Percentiles rank a stretch among this genome's conserved stretches.
Conservation (phyloP, 345 rosid genomes). For the Pugionium cornutum region DNA sequence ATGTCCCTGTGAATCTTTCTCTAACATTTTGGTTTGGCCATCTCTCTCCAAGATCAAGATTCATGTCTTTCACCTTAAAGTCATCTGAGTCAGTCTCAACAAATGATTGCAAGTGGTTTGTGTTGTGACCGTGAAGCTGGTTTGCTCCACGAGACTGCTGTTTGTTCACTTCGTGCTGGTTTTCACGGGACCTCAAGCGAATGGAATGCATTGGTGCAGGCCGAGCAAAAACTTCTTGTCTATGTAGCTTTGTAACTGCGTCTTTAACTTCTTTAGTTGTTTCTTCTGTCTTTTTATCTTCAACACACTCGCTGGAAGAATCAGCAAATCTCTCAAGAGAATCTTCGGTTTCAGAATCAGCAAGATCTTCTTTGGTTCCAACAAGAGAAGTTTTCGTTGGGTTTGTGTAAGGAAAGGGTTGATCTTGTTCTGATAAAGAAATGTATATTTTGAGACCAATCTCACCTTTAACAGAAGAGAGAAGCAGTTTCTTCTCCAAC, state of each 20-base stretch:
- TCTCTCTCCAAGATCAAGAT: constrained; percentile 63
- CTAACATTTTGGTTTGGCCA: constrained; percentile 61
- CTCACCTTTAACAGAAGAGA: constrained; percentile 56
- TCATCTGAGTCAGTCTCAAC: constrained; percentile 47
- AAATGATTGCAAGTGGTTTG: background rate
- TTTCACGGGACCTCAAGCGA: constrained; percentile 40
- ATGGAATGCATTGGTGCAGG: constrained; percentile 41
- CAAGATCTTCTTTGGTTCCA: constrained; percentile 32
- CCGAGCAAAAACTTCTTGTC: constrained; percentile 43
- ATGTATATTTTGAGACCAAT: constrained; percentile 52
- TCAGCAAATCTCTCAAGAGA: constrained; percentile 23
- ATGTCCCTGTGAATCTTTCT: constrained; percentile 62
- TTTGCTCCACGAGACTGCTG: constrained; percentile 25
- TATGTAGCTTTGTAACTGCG: constrained; percentile 34
- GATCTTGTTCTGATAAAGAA: constrained; percentile 30
- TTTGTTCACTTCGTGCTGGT: constrained; percentile 19
- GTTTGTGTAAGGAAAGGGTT: constrained; percentile 11
- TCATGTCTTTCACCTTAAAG: constrained; percentile 68
- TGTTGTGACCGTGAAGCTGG: constrained; percentile 29
- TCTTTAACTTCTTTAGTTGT: constrained; percentile 21
- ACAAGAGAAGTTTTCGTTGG: constrained; percentile 16
- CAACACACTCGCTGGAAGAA: constrained; percentile 10
- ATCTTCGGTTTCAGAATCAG: constrained; percentile 36
- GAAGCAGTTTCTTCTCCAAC: constrained; percentile 48
- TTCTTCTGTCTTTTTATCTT: constrained; percentile 4